These are phyloP conservation scores for Millerozyma miso DNA, from an alignment of 805 yeast genomes.

Conservation along the genomic window DNA sequence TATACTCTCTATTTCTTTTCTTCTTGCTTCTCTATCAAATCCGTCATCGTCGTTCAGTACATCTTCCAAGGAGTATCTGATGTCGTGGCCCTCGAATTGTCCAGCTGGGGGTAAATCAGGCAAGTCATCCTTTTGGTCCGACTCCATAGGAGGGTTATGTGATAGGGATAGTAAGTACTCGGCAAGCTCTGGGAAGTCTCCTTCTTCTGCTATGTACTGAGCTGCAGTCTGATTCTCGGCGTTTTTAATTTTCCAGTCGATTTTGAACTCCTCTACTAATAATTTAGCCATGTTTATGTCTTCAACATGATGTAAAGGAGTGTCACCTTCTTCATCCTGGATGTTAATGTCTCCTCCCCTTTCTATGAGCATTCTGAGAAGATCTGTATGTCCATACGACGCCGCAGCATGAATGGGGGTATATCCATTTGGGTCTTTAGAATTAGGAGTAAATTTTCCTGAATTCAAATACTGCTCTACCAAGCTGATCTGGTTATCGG, in stretches of 20 bases:
- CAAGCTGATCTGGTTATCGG: conserved; percentile 64
- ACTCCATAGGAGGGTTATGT: conserved; percentile 19
- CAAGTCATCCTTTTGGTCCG: conserved; percentile 8
- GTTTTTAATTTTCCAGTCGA: conserved; percentile 62
- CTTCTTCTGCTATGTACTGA: conserved; percentile 76
- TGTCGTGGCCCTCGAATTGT: conserved; percentile 41
- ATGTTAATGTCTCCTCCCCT: conserved; percentile 78
- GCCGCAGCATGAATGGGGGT: conserved; percentile 98
- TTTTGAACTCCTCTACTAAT: conserved; percentile 64
- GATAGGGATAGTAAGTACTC: conserved; percentile 50
- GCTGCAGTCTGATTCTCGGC: conserved; percentile 72
- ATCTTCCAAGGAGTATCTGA: conserved; percentile 53
- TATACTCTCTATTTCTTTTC: conserved; percentile 64
- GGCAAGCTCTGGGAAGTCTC: conserved; percentile 75
- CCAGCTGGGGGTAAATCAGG: conserved; percentile 35
- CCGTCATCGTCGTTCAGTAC: conserved; percentile 33
- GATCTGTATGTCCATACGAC: conserved; percentile 76
- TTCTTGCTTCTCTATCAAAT: conserved; percentile 49
- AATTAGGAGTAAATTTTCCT: conserved; percentile 58
- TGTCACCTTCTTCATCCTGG: conserved; percentile 86
- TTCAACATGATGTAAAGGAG: conserved; percentile 91
- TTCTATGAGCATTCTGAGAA: conserved; percentile 52
- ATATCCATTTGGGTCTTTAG: conserved; percentile 89
- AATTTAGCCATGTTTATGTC: conserved; percentile 58
- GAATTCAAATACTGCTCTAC: conserved; percentile 55